Evolutionary conservation across 169 alveolate species (phyloP).

Genomic region (Theileria orientalis): DNA sequence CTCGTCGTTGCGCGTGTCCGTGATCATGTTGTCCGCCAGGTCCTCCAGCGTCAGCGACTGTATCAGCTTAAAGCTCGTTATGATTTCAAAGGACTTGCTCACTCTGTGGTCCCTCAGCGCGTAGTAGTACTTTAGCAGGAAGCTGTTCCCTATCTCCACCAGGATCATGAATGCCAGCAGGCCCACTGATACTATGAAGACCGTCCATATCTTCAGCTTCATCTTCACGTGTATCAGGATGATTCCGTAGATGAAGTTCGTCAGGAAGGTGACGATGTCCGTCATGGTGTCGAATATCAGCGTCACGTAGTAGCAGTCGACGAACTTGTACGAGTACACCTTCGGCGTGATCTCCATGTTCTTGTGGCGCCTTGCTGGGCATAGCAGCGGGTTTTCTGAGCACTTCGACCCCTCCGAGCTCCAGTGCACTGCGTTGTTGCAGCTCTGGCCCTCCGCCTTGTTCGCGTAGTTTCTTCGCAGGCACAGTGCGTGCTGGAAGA

Average conservation of each 20-base stretch:
- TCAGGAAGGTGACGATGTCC: constrained; percentile 17
- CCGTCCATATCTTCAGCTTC: neutral
- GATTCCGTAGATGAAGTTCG: constrained; percentile 21
- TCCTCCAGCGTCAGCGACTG: constrained; percentile 35
- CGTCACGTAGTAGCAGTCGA: constrained; percentile 29
- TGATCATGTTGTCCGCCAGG: constrained; percentile 38
- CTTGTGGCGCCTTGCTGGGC: constrained; percentile 60
- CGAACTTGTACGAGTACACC: constrained; percentile 29
- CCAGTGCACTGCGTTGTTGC: neutral
- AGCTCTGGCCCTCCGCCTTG: neutral
- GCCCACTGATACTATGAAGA: neutral
- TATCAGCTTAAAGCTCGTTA: constrained; percentile 21
- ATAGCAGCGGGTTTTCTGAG: constrained; percentile 27
- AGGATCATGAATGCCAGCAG: constrained; percentile 12
- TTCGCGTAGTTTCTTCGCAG: constrained; percentile 25
- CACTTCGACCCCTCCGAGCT: constrained; percentile 6
- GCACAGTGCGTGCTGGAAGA: constrained; percentile 61
- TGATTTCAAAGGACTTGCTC: constrained; percentile 29
- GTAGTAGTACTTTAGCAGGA: constrained; percentile 16
- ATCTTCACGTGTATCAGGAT: constrained; percentile 2
- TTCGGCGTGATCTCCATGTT: constrained; percentile 40
- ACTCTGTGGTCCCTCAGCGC: constrained; percentile 44
- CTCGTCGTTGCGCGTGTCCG: constrained; percentile 39
- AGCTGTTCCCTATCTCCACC: constrained; percentile 44
- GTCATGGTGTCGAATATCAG: constrained; percentile 28